Base-by-base conservation (phyloP, 2,329 filamentous ascomycete genomes). In the Chrysoporthe deuterocubensis region DNA sequence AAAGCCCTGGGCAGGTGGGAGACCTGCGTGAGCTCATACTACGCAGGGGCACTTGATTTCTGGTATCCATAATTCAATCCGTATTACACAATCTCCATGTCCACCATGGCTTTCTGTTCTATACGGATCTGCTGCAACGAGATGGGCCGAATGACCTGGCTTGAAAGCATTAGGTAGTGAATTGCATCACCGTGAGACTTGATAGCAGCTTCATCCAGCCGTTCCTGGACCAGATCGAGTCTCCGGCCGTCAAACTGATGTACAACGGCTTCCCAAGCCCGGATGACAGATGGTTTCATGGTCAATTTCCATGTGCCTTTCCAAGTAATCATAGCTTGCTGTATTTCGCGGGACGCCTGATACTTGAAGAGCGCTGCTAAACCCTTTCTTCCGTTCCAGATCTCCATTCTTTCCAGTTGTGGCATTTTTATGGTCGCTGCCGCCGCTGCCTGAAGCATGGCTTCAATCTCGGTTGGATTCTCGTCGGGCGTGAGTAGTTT, bases 371-470 rank as follows among this genome's bases (percentile, higher is more conserved):
- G 73, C 65, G 69, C 69, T 54, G 77, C 75, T 58, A 76, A 64
- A 4, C 76, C 74, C 71, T 75, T 72, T 72, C 68, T 58, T 71
- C 74, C 77, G 72, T 78, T 77, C 76, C 75, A 78, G 62, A 78
- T 76, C 70, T 78, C 75, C 75, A 78, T 76, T 64, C 71, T 78
- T 71, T 75, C 66, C 50, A 78, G 70, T n/a, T 60, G 66, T 67
- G 75, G 76, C 75, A 78, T 78, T 69, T 71, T 73, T 34, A 74
- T 71, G 59, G 75, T 76, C 62, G 67, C 65, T 63, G 62, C 67
- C 52, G 70, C 73, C 56, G 74, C 76, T 68, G 69, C 70, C 67
- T 64, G 70, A 65, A 73, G 70, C 69, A 71, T 73, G 26, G 63
- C 60, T 50, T 52, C 69, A 59, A 75, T 74, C 62, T 71, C 40